Evolutionary conservation across 2,329 filamentous ascomycete genomes (phyloP).

Genomic region (Neurospora crassa): DNA sequence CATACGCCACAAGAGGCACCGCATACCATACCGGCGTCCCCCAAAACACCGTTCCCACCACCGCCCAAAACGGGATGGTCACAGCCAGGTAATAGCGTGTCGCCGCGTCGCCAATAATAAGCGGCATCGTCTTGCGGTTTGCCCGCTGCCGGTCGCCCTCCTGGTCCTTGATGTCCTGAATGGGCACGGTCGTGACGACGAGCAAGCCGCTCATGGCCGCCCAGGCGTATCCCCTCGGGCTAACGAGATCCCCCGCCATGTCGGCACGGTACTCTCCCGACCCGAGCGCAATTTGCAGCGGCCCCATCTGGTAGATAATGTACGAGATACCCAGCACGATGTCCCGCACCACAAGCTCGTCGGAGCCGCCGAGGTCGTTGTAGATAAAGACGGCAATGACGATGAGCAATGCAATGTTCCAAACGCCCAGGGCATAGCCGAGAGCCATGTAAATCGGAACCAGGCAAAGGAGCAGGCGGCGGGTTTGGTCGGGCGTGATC

Average conservation of each 20-base stretch:
- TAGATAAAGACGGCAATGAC: slow-evolving; percentile 12
- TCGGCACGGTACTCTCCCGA: neutral
- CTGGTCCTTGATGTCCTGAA: slow-evolving; percentile 29
- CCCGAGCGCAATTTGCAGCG: slow-evolving; percentile 4
- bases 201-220: slow-evolving; percentile 20
- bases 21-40: neutral
- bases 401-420: neutral
- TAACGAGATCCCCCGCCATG: neutral
- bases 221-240: slow-evolving; percentile 18
- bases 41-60: slow-evolving; percentile 16
- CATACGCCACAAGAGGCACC: neutral
- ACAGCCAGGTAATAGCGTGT: slow-evolving; percentile 18
- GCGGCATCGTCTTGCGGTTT: slow-evolving; percentile 18
- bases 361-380: slow-evolving; percentile 20
- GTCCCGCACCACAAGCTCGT: slow-evolving; percentile 18
- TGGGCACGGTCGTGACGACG: slow-evolving; percentile 28
- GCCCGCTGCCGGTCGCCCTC: slow-evolving; percentile 19
- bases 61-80: slow-evolving; percentile 17
- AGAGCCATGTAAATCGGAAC: slow-evolving; percentile 17
- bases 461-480: slow-evolving; percentile 15
- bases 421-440: slow-evolving; percentile 7
- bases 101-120: slow-evolving; percentile 20
- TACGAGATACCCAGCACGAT: slow-evolving; percentile 19
- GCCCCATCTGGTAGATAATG: slow-evolving; percentile 13
- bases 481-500: slow-evolving; percentile 2